Percentiles rank a stretch among this genome's conserved stretches.
phyloP scores from a whole-genome alignment of 1,284 basidiomycete species.

The Puccinia triticina region DNA sequence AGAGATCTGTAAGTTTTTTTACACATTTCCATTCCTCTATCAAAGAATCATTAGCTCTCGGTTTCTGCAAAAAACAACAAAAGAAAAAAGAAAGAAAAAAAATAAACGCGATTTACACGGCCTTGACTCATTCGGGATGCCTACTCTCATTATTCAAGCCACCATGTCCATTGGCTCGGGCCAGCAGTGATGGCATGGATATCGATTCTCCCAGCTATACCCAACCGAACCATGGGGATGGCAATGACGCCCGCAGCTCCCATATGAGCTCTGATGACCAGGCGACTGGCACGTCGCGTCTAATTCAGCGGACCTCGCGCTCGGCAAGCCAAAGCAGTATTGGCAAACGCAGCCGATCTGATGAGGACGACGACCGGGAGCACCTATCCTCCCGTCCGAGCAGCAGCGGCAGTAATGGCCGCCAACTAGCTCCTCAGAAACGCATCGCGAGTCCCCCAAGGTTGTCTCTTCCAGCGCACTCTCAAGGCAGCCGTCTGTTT shows the following conservation, averaged over 20 bases:
- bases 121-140: background rate
- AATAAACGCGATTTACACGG: background rate
- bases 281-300: background rate
- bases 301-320: background rate
- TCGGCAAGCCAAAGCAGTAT: constrained; percentile 47
- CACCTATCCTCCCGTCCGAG: constrained; percentile 2
- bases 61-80: too few relatives aligned
- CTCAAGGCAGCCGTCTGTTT: background rate
- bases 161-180: background rate
- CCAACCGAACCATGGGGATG: background rate
- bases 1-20: constrained; percentile 27
- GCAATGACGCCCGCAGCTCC: background rate
- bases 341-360: constrained; percentile 46
- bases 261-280: constrained; percentile 16
- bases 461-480: background rate
- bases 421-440: background rate
- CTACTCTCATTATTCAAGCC: background rate
- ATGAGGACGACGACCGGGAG: constrained; percentile 29
- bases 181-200: constrained; percentile 36
- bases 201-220: constrained; percentile 37
- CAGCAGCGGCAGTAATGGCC: constrained; percentile 2
- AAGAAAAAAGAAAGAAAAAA: too few relatives aligned
- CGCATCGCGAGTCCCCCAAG: constrained; percentile 5
- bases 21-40: too few relatives aligned
- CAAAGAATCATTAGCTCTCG: too few relatives aligned